Evolutionary conservation across 2,329 filamentous ascomycete genomes (phyloP).

Genomic region (Eutypella sp.): DNA sequence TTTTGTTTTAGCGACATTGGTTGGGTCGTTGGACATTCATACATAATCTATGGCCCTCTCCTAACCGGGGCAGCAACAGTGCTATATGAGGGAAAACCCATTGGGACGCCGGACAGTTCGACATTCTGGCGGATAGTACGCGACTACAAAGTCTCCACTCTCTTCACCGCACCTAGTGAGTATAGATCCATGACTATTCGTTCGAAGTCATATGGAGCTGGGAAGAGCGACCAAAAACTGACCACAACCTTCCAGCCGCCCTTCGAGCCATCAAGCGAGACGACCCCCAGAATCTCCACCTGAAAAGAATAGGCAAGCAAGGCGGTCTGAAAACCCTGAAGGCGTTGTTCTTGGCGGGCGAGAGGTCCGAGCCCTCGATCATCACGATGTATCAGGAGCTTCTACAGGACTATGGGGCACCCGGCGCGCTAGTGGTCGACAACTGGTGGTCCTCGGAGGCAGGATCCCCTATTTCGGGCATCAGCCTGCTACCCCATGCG

Average conservation of each 20-base stretch:
- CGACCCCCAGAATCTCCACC: slow-evolving; percentile 67
- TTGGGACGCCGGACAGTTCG: slow-evolving; percentile 82
- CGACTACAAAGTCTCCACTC: slow-evolving; percentile 76
- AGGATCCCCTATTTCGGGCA: slow-evolving; percentile 54
- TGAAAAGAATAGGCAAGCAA: slow-evolving; percentile 58
- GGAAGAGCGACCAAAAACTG: not conserved
- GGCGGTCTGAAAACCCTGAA: slow-evolving; percentile 68
- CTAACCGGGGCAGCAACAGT: slow-evolving; percentile 81
- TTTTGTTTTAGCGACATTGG: slow-evolving; percentile 70
- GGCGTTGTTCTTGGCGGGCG: slow-evolving; percentile 80
- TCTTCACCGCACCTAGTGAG: slow-evolving; percentile 77
- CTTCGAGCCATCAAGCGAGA: slow-evolving; percentile 82
- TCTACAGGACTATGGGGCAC: slow-evolving; percentile 59
- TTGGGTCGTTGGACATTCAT: slow-evolving; percentile 84
- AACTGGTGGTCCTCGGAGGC: slow-evolving; percentile 60
- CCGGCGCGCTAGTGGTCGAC: slow-evolving; percentile 53
- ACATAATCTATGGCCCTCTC: slow-evolving; percentile 85
- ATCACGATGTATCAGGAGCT: slow-evolving; percentile 75
- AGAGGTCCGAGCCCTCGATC: slow-evolving; percentile 83
- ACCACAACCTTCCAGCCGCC: slow-evolving; percentile 41
- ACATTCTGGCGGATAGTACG: slow-evolving; percentile 85
- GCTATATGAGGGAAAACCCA: slow-evolving; percentile 88
- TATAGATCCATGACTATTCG: slow-evolving; percentile 18
- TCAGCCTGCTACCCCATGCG: slow-evolving; percentile 51
- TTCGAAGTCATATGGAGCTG: not conserved